phyloP scores from a whole-genome alignment of 805 yeast genomes.

The Starmera quercuum region DNA sequence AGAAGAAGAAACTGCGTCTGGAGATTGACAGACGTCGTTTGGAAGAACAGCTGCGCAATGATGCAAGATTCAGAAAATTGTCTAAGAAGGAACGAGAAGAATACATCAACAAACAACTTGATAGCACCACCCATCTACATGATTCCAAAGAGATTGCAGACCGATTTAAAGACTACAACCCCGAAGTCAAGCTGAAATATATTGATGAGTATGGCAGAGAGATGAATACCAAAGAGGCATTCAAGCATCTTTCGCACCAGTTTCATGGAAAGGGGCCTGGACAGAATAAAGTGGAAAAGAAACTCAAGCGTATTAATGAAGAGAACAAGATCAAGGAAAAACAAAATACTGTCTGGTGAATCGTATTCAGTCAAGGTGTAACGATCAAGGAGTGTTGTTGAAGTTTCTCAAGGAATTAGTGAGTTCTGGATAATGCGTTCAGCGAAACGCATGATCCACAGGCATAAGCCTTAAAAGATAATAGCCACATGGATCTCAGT shows the following conservation, averaged over 20 bases:
- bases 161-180: slow-evolving; percentile 30
- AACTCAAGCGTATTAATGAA: slow-evolving; percentile 12
- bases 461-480: too few species aligned
- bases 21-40: slow-evolving; percentile 11
- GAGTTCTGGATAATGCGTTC: too few species aligned
- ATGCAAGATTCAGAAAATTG: slow-evolving; percentile 20
- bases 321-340: slow-evolving; percentile 6
- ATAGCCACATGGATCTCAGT: too few species aligned
- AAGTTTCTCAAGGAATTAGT: too few species aligned
- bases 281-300: slow-evolving; percentile 15
- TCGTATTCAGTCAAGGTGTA: too few species aligned
- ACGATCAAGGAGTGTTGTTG: too few species aligned
- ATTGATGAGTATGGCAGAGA: slow-evolving; percentile 45
- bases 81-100: slow-evolving; percentile 34
- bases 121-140: slow-evolving; percentile 4
- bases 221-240: slow-evolving; percentile 47
- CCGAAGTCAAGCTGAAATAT: slow-evolving; percentile 41
- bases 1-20: slow-evolving; percentile 6
- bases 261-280: slow-evolving; percentile 42
- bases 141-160: slow-evolving; percentile 6
- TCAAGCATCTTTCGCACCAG: slow-evolving; percentile 50
- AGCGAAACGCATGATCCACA: too few species aligned
- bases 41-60: slow-evolving; percentile 6
- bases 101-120: slow-evolving; percentile 21
- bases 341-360: background rate